Percentiles rank a stretch among this genome's conserved stretches.
phyloP scores from a whole-genome alignment of 1,284 basidiomycete genomes.

The Singerocomus inundabilis region DNA sequence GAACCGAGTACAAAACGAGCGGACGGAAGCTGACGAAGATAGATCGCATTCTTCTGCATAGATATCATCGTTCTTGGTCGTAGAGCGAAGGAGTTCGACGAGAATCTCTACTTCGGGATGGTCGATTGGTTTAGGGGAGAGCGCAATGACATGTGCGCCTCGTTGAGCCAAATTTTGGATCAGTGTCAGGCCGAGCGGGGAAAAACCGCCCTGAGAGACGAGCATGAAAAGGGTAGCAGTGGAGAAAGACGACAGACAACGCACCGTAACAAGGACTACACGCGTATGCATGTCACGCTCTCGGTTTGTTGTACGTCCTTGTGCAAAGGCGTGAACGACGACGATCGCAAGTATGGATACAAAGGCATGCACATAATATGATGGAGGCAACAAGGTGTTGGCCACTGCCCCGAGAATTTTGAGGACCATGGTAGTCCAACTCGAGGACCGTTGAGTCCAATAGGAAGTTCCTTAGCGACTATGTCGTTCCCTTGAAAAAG shows the following conservation, averaged over 20 bases:
- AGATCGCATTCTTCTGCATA: constrained; percentile 75
- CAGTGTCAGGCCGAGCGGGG: constrained; percentile 65
- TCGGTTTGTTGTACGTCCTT: constrained; percentile 64
- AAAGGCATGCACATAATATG: constrained; percentile 50
- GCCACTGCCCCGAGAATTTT: constrained; percentile 25
- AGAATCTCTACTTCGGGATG: constrained; percentile 55
- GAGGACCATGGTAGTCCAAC: constrained; percentile 27
- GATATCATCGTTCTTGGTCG: constrained; percentile 70
- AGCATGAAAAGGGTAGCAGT: constrained; percentile 1
- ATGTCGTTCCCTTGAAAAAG: neutral
- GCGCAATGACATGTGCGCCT: constrained; percentile 73
- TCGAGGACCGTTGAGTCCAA: neutral
- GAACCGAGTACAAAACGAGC: constrained; percentile 65
- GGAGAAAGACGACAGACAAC: constrained; percentile 17
- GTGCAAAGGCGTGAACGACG: constrained; percentile 55
- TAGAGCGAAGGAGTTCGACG: constrained; percentile 59
- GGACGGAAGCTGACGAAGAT: constrained; percentile 58
- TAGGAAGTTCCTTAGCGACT: neutral
- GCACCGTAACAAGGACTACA: constrained; percentile 66
- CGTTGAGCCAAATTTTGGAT: constrained; percentile 62
- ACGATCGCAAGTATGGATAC: constrained; percentile 43
- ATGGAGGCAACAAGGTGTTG: constrained; percentile 23
- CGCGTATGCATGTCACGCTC: constrained; percentile 73
- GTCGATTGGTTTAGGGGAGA: constrained; percentile 58
- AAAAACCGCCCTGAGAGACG: constrained; percentile 61